Percentiles rank a stretch among this genome's conserved stretches.
phyloP scores from a whole-genome alignment of 129 eudicot species.

The Mikania micrantha region DNA sequence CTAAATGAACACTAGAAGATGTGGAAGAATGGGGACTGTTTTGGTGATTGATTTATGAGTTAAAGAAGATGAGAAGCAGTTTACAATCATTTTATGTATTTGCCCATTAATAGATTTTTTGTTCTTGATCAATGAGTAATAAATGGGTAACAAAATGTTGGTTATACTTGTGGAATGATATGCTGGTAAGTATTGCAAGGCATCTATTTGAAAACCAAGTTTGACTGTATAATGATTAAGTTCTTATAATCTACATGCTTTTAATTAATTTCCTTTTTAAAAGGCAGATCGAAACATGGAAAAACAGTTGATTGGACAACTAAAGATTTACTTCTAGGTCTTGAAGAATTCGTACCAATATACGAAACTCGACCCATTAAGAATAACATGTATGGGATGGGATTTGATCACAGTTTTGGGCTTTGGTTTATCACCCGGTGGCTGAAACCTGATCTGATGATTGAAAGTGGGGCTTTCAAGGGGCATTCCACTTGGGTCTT shows the following conservation, averaged over 20 bases:
- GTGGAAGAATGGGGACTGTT: not conserved
- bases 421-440: slow-evolving; percentile 95
- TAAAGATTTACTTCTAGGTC: slow-evolving; percentile 80
- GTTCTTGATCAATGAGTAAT: not conserved
- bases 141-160: not conserved
- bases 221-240: slow-evolving; percentile 1
- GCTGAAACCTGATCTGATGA: slow-evolving; percentile 92
- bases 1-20: not conserved
- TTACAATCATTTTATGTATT: not conserved
- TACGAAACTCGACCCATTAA: slow-evolving; percentile 89
- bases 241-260: slow-evolving; percentile 26
- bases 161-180: not conserved
- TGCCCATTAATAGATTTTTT: not conserved
- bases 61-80: not conserved
- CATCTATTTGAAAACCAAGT: not conserved
- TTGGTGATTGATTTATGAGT: not conserved
- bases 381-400: slow-evolving; percentile 97
- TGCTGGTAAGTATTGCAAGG: not conserved
- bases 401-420: slow-evolving; percentile 97
- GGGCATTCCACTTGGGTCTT: slow-evolving; percentile 99
- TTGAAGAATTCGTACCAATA: slow-evolving; percentile 82
- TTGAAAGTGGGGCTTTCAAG: slow-evolving; percentile 97
- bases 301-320: slow-evolving; percentile 87
- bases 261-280: slow-evolving; percentile 55
- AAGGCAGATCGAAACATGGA: slow-evolving; percentile 99